Conservation (phyloP, 108 stramenopile genomes). For the Cyclotella sp. region DNA sequence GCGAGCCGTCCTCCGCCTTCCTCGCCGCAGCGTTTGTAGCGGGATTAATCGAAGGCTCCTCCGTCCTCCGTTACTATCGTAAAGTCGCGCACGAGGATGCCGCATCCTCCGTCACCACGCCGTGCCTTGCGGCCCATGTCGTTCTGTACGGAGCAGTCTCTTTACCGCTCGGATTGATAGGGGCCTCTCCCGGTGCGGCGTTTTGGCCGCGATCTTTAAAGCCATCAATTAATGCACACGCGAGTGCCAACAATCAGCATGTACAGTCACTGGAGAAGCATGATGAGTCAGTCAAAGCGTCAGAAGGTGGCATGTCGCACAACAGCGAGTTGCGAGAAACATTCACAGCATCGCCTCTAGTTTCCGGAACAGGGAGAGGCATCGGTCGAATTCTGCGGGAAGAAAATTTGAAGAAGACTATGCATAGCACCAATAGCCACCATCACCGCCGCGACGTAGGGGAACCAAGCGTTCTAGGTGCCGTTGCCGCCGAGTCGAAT, state of each 20-base stretch:
- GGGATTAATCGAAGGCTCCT: constrained; percentile 34
- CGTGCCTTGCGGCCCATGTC: constrained; percentile 32
- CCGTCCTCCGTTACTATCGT: constrained; percentile 22
- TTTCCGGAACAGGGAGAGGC: constrained; percentile 14
- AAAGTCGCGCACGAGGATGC: background rate
- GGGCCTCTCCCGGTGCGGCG: constrained; percentile 29
- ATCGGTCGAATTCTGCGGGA: constrained; percentile 26
- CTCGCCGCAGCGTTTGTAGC: constrained; percentile 25
- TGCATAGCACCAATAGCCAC: background rate
- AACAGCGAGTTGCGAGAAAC: background rate
- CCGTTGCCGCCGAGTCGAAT: constrained; percentile 1
- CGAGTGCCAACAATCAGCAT: background rate
- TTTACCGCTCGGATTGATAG: constrained; percentile 28
- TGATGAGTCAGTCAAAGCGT: background rate
- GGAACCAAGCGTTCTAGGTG: background rate
- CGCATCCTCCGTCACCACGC: constrained; percentile 12
- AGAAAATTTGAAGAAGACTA: constrained; percentile 38
- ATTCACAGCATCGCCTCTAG: background rate
- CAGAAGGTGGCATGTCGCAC: background rate
- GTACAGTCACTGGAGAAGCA: background rate
- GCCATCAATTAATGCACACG: background rate
- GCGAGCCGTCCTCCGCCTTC: constrained; percentile 22
- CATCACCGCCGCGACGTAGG: background rate
- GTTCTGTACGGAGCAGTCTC: constrained; percentile 37
- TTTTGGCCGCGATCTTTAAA: constrained; percentile 12